Evolutionary conservation across 176 grass and related monocot genomes (phyloP).

Genomic region (Otatea glauca): DNA sequence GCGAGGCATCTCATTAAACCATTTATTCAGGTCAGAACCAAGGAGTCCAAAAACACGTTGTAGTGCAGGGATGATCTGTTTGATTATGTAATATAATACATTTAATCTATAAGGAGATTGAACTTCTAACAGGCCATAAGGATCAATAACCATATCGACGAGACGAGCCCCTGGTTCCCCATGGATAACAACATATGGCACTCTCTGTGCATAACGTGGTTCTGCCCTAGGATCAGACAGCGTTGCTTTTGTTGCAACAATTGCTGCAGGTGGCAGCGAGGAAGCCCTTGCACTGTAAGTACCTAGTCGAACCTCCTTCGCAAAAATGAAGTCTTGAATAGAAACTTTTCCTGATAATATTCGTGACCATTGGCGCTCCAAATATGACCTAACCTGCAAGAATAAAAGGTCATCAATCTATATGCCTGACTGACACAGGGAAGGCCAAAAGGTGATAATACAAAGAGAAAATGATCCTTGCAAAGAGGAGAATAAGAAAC

Average conservation of each 20-base stretch:
- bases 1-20: constrained; percentile 80
- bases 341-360: constrained; percentile 88
- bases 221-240: constrained; percentile 75
- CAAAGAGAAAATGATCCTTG: constrained; percentile 36
- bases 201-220: constrained; percentile 77
- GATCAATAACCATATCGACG: constrained; percentile 84
- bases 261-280: constrained; percentile 85
- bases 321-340: constrained; percentile 90
- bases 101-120: constrained; percentile 80
- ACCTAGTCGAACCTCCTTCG: constrained; percentile 85
- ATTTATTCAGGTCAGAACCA: constrained; percentile 72
- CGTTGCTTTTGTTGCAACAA: constrained; percentile 89
- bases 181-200: constrained; percentile 87
- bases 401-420: constrained; percentile 35
- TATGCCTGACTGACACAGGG: background rate
- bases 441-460: constrained; percentile 9
- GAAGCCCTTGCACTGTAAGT: constrained; percentile 71
- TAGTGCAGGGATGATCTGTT: constrained; percentile 92
- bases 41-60: constrained; percentile 88
- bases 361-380: constrained; percentile 80
- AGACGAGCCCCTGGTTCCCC: constrained; percentile 94
- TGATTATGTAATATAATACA: constrained; percentile 85
- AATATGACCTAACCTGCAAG: constrained; percentile 78
- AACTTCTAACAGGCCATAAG: constrained; percentile 72
- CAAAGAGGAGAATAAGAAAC: constrained; percentile 32